A percentile compares a stretch with the other conserved stretches of the same genome.
Conservation (phyloP, 2,329 filamentous ascomycete genomes). For the Fusarium sp. region DNA sequence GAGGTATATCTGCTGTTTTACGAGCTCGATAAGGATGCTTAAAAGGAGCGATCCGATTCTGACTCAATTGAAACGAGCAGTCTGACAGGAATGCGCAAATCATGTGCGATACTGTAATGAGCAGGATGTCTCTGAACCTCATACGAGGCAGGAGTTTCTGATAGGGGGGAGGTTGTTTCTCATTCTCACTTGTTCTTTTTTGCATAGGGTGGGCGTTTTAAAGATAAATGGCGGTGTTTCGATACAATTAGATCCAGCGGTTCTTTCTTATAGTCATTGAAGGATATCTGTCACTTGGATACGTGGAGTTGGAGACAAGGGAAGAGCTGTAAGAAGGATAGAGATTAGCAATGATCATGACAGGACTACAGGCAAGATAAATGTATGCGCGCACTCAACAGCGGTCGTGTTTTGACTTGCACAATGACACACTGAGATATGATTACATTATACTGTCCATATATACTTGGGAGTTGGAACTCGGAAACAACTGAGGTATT, state of each 20-base stretch:
- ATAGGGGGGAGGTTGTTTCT: not conserved
- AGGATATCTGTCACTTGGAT: conserved; percentile 13
- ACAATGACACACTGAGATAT: not conserved
- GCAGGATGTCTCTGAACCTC: not conserved
- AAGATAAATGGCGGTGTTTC: conserved; percentile 15
- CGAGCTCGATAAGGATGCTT: conserved; percentile 72
- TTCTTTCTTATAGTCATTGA: not conserved
- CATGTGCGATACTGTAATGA: conserved; percentile 10
- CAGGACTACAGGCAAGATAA: not conserved
- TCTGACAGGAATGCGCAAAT: not conserved
- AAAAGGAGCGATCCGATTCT: not conserved
- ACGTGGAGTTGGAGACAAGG: conserved; percentile 1
- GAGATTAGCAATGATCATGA: conserved; percentile 2
- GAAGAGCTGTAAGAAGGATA: conserved; percentile 5
- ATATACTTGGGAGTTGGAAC: too few species aligned
- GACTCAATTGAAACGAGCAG: not conserved
- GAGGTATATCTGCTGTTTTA: conserved; percentile 98
- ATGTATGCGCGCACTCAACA: not conserved
- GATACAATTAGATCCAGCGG: conserved; percentile 25
- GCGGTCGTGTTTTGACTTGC: not conserved
- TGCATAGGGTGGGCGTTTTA: conserved; percentile 41
- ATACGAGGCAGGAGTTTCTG: not conserved
- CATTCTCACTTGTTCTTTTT: conserved; percentile 15
- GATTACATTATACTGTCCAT: not conserved
- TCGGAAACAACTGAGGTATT: too few species aligned